Conservation (phyloP, 148 eudicot genomes). For the Nepenthes gracilis region DNA sequence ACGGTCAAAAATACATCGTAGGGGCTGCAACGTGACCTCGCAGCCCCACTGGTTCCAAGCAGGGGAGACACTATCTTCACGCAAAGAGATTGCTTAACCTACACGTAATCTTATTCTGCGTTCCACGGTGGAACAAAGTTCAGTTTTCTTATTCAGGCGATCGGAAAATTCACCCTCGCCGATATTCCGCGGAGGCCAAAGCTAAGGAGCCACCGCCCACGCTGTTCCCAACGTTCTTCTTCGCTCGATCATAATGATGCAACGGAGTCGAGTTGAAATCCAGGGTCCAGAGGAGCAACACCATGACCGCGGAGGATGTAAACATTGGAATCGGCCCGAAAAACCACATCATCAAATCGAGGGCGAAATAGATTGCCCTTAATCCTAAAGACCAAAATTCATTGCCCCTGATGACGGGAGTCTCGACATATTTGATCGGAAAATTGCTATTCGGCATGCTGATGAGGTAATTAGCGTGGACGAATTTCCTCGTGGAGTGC, state of each 20-base stretch:
- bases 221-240: too few relatives aligned
- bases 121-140: too few relatives aligned
- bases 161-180: too few relatives aligned
- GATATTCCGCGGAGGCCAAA: too few relatives aligned
- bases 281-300: constrained; percentile 33
- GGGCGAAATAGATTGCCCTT: constrained; percentile 60
- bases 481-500: constrained; percentile 56
- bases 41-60: too few relatives aligned
- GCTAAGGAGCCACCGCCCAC: too few relatives aligned
- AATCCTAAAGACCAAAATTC: constrained; percentile 72
- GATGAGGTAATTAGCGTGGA: constrained; percentile 52
- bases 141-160: too few relatives aligned
- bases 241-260: constrained; percentile 9
- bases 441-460: constrained; percentile 36
- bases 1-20: too few relatives aligned
- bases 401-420: constrained; percentile 52
- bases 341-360: constrained; percentile 56
- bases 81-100: too few relatives aligned
- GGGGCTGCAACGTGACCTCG: too few relatives aligned
- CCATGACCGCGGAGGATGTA: constrained; percentile 38
- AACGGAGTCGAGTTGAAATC: constrained; percentile 41
- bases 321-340: constrained; percentile 86
- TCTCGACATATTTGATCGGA: constrained; percentile 29
- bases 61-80: too few relatives aligned
- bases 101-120: too few relatives aligned